Percentiles rank a stretch among this genome's conserved stretches.
phyloP scores from a whole-genome alignment of 2,329 filamentous ascomycete species.

The Fusarium praegraminearum region DNA sequence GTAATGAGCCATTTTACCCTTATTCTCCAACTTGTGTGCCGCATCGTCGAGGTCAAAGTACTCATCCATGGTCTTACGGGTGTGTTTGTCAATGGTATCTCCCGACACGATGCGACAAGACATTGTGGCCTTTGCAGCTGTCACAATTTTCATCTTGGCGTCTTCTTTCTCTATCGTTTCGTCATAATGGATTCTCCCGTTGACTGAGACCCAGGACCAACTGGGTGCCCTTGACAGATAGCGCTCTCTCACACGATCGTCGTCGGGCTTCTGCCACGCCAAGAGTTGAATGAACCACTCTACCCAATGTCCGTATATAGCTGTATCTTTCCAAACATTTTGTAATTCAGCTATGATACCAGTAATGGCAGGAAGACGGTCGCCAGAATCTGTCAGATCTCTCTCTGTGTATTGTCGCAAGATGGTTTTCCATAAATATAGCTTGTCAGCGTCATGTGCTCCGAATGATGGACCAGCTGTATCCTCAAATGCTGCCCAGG shows the following conservation, averaged over 20 bases:
- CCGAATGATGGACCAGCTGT: background rate
- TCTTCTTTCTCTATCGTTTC: background rate
- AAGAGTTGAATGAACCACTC: conserved; percentile 8
- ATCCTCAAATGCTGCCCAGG: background rate
- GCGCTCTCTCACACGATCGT: accelerated
- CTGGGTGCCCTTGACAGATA: background rate
- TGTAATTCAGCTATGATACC: background rate
- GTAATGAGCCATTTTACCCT: accelerated
- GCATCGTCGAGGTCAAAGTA: background rate
- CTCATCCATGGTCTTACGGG: accelerated
- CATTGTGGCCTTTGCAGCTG: background rate
- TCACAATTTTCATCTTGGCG: accelerated
- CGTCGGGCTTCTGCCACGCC: background rate
- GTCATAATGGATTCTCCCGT: background rate
- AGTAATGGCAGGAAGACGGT: background rate
- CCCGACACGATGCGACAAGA: background rate
- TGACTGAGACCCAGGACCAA: background rate
- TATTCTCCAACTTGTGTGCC: accelerated
- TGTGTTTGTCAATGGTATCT: accelerated
- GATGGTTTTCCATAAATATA: background rate
- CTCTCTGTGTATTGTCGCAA: background rate
- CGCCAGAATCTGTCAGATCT: accelerated
- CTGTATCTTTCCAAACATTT: background rate
- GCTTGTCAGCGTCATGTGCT: background rate
- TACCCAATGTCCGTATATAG: conserved; percentile 7